phyloP scores from a whole-genome alignment of 805 yeast genomes.

The Gaillardinia entomophila region DNA sequence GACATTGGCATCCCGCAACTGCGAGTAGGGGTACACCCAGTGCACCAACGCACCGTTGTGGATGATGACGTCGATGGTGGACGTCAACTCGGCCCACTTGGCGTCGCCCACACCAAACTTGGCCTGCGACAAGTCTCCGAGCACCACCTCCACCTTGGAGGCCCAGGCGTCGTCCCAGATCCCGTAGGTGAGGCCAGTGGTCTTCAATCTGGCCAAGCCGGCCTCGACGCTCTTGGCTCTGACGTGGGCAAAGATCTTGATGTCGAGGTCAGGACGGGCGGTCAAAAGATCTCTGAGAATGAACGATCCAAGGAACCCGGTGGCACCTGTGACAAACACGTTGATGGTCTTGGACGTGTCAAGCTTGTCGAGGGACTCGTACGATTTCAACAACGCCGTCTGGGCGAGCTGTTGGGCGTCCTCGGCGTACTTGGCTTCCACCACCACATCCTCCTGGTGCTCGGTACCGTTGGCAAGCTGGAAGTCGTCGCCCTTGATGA shows the following conservation, averaged over 20 bases:
- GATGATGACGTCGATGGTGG: slow-evolving; percentile 70
- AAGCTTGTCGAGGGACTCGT: slow-evolving; percentile 37
- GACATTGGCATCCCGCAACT: slow-evolving; percentile 89
- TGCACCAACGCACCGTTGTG: slow-evolving; percentile 98
- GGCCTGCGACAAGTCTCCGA: slow-evolving; percentile 75
- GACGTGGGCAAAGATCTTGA: slow-evolving; percentile 81
- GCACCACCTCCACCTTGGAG: slow-evolving; percentile 56
- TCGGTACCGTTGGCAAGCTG: slow-evolving; percentile 29
- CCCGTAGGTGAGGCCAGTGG: slow-evolving; percentile 78
- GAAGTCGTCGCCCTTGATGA: slow-evolving; percentile 46
- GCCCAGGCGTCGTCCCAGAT: slow-evolving; percentile 63
- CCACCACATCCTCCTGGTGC: slow-evolving; percentile 19
- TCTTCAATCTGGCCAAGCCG: slow-evolving; percentile 71
- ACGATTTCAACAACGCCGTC: slow-evolving; percentile 37
- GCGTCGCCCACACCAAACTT: slow-evolving; percentile 61
- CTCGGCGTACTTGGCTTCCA: slow-evolving; percentile 43
- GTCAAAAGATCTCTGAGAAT: slow-evolving; percentile 69
- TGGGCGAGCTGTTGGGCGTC: slow-evolving; percentile 61
- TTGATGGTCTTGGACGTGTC: slow-evolving; percentile 36
- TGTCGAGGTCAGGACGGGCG: slow-evolving; percentile 42
- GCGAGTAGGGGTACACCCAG: slow-evolving; percentile 95
- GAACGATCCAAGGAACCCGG: slow-evolving; percentile 94
- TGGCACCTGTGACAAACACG: slow-evolving; percentile 89
- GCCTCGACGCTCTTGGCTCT: slow-evolving; percentile 67
- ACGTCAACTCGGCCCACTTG: slow-evolving; percentile 54